These are phyloP conservation scores for Aspergillus fijiensis DNA, from an alignment of 2,329 filamentous ascomycete species.

Conservation along the genomic window DNA sequence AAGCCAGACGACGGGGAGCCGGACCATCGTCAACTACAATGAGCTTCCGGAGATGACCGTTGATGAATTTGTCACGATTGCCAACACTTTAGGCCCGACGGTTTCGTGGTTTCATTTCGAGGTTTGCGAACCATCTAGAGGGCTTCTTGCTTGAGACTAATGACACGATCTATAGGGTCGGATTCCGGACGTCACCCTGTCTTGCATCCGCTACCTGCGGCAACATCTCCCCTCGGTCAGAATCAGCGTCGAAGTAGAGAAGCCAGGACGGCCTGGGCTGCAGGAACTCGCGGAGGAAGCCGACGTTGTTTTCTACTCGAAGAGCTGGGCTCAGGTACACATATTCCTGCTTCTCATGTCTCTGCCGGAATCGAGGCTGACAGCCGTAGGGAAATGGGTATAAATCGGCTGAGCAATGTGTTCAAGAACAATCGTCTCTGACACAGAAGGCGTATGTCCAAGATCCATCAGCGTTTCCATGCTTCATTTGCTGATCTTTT, in stretches of 20 bases:
- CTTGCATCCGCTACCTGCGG: constrained; percentile 60
- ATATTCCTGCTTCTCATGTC: not conserved
- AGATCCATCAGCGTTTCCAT: not conserved
- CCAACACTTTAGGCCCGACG: constrained; percentile 38
- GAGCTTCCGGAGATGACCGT: constrained; percentile 66
- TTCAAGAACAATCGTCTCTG: constrained; percentile 46
- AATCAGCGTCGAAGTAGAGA: constrained; percentile 72
- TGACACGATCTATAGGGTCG: constrained; percentile 52
- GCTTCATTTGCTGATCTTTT: constrained; percentile 1
- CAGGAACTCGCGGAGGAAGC: constrained; percentile 60
- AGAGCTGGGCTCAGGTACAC: constrained; percentile 65
- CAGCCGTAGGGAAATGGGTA: constrained; percentile 37
- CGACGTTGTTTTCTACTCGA: constrained; percentile 73
- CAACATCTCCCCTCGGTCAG: constrained; percentile 43
- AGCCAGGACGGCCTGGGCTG: constrained; percentile 62
- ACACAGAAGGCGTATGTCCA: constrained; percentile 48
- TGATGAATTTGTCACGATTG: constrained; percentile 57
- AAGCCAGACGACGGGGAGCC: constrained; percentile 57
- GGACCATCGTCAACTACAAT: constrained; percentile 71
- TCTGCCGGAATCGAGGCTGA: not conserved
- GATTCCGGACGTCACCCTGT: constrained; percentile 59
- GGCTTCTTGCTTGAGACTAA: not conserved
- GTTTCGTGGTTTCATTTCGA: constrained; percentile 70
- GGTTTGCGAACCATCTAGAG: constrained; percentile 39
- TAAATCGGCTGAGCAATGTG: constrained; percentile 52